Percentiles rank a stretch among this genome's conserved stretches.
These are phyloP conservation scores for Cymbomonas tetramitiformis DNA, from an alignment of 139 green algal species.

Conservation along the genomic window DNA sequence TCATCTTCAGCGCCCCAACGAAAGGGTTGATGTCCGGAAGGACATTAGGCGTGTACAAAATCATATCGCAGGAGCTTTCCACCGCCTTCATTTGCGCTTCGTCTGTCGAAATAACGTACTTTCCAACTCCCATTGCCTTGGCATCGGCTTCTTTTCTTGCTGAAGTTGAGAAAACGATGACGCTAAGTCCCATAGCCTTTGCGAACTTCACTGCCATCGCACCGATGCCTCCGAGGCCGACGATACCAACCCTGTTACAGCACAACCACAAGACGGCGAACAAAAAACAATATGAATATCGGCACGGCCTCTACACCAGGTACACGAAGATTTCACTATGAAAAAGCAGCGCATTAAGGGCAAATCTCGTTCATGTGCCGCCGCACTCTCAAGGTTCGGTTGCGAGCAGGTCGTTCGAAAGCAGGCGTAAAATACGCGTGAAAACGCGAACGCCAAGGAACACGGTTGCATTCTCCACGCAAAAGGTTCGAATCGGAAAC, in stretches of 20 bases:
- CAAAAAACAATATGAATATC: too few relatives aligned
- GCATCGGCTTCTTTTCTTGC: neutral
- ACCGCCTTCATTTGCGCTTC: neutral
- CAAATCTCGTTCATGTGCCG: too few relatives aligned
- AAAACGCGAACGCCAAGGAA: too few relatives aligned
- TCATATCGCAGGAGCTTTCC: neutral
- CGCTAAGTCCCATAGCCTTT: constrained; percentile 1
- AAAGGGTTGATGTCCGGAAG: neutral
- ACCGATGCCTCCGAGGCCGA: neutral
- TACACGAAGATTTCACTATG: too few relatives aligned
- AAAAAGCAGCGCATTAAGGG: too few relatives aligned
- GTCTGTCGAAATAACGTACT: neutral
- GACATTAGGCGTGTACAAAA: neutral
- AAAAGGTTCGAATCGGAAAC: too few relatives aligned
- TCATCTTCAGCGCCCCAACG: neutral
- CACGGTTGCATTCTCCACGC: too few relatives aligned
- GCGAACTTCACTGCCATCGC: constrained; percentile 8
- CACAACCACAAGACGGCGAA: too few relatives aligned
- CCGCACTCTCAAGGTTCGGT: too few relatives aligned
- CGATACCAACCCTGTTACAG: neutral
- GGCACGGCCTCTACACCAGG: too few relatives aligned
- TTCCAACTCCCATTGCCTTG: neutral
- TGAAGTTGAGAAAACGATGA: constrained; percentile 3
- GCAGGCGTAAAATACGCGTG: too few relatives aligned
- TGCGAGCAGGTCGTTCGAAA: too few relatives aligned